These are phyloP conservation scores for Botrytis cinerea DNA, from an alignment of 2,329 filamentous ascomycete genomes.

Conservation along the genomic window DNA sequence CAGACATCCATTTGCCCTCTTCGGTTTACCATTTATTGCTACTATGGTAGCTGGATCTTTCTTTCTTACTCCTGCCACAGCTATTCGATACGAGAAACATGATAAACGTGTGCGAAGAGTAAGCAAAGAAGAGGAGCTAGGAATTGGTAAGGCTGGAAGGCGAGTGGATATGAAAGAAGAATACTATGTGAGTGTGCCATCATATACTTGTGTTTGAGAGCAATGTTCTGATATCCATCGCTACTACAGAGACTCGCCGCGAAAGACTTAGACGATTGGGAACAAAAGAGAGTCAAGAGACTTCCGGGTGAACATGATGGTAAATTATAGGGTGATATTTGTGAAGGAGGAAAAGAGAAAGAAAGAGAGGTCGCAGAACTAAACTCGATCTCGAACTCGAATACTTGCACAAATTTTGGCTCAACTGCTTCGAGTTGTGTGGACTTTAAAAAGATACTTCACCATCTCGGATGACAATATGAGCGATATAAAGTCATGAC, in stretches of 20 bases:
- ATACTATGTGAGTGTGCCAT: slow-evolving; percentile 70
- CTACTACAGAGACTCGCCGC: slow-evolving; percentile 70
- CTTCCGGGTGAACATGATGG: slow-evolving; percentile 90
- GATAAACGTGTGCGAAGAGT: slow-evolving; percentile 87
- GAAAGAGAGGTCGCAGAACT: no score
- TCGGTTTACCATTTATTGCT: slow-evolving; percentile 88
- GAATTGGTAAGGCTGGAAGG: slow-evolving; percentile 69
- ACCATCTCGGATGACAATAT: neutral
- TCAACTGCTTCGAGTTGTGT: slow-evolving; percentile 10
- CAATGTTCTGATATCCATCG: slow-evolving; percentile 26
- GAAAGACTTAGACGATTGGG: slow-evolving; percentile 94
- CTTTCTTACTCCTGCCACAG: slow-evolving; percentile 89
- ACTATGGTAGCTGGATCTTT: slow-evolving; percentile 93
- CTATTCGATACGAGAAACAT: slow-evolving; percentile 88
- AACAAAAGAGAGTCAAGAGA: slow-evolving; percentile 90
- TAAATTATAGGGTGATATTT: slow-evolving; percentile 54
- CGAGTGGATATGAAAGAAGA: slow-evolving; percentile 81
- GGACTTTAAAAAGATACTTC: slow-evolving; percentile 3
- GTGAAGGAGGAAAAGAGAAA: neutral
- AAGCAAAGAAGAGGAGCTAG: slow-evolving; percentile 82
- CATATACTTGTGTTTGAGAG: neutral
- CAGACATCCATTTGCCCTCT: slow-evolving; percentile 84
- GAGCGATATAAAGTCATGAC: slow-evolving; percentile 16
- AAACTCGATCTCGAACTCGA: neutral
- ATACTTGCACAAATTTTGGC: neutral